Evolutionary conservation across 495 filamentous ascomycete genomes (phyloP).

Genomic region (Aspergillus ostianus): DNA sequence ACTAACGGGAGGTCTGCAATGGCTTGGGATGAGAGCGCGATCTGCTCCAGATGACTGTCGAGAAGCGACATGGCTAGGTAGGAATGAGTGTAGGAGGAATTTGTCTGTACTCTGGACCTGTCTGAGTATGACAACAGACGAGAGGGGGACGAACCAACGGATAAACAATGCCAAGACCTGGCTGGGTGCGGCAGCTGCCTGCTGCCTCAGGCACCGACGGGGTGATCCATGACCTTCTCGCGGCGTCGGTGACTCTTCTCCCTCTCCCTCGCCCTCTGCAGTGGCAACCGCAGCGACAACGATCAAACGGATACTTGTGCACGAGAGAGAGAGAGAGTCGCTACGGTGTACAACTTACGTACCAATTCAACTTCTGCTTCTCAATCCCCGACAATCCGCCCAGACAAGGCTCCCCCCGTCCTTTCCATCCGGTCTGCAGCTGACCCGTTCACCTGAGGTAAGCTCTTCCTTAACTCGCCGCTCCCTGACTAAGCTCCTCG

Average conservation of each 20-base stretch:
- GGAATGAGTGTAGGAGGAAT: not conserved
- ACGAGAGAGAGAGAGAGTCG: no score
- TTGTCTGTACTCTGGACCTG: no score
- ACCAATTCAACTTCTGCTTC: not conserved
- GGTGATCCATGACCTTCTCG: not conserved
- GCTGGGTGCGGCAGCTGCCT: conserved; percentile 2
- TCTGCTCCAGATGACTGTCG: conserved; percentile 85
- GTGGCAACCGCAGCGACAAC: no score
- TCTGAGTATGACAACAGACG: not conserved
- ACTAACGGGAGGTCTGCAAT: conserved; percentile 82
- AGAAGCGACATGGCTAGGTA: conserved; percentile 67
- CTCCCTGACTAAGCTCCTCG: conserved; percentile 41
- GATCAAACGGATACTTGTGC: no score
- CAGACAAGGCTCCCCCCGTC: no score
- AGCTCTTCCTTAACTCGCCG: conserved; percentile 23
- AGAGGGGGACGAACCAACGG: not conserved
- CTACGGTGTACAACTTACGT: not conserved
- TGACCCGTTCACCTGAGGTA: conserved; percentile 21
- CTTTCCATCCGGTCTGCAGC: conserved; percentile 14
- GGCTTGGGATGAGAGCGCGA: conserved; percentile 74
- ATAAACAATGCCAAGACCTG: conserved; percentile 4
- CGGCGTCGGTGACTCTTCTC: conserved; percentile 1
- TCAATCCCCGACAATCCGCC: not conserved
- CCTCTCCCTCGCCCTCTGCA: not conserved
- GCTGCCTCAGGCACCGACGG: conserved; percentile 28